Base-by-base conservation (phyloP, 2,329 filamentous ascomycete species). In the Macrophomina tecta region DNA sequence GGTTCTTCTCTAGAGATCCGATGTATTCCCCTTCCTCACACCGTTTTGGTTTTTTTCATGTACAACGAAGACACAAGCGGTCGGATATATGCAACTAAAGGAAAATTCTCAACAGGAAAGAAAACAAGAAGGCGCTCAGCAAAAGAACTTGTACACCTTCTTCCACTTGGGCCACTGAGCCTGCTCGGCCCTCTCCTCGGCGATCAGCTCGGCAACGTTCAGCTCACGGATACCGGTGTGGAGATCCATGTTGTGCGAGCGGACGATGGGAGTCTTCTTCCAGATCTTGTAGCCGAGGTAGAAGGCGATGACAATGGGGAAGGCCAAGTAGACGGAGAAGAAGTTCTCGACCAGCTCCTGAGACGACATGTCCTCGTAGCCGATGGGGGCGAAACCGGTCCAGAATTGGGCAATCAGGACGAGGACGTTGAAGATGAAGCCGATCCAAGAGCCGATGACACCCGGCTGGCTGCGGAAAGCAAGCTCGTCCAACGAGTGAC, bases 221-320 rank as follows among this genome's bases (percentile, higher is more conserved):
- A 97, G 86, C 74, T 97, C 93, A 32, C 94, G 85, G 34, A 93
- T 88, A 2, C 94, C 94, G 0, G 93, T 97, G 68, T 90, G 87
- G 69, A 97, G 81, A 78, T 97, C 94, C 89, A 97, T 96, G 69
- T 96, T 90, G 61, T 85, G 82, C 40, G 86, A 80, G 18, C 85
- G 83, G 51, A 97, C 84, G 67, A 92, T 83, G 1, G 83, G 81
- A 1, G 93, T 96, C 66, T 84, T 84, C 75, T 87, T 91, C 78
- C 83, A 90, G 40, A 95, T 63, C 82, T 91, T 91, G 80, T 90
- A 89, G 0, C 89, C 90, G 67, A 89, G 86, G 74, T 93, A 87
- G 75, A 91, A 83, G 23, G 84, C 80, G 18, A 93, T 78, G 77
- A 92, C 94, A 30, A 94, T 78, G 1, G 91, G 91, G 71, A 94